A percentile compares a stretch with the other conserved stretches of the same genome.
Conservation (phyloP, 2,329 filamentous ascomycete genomes). For the Botryosphaeria dothidea region DNA sequence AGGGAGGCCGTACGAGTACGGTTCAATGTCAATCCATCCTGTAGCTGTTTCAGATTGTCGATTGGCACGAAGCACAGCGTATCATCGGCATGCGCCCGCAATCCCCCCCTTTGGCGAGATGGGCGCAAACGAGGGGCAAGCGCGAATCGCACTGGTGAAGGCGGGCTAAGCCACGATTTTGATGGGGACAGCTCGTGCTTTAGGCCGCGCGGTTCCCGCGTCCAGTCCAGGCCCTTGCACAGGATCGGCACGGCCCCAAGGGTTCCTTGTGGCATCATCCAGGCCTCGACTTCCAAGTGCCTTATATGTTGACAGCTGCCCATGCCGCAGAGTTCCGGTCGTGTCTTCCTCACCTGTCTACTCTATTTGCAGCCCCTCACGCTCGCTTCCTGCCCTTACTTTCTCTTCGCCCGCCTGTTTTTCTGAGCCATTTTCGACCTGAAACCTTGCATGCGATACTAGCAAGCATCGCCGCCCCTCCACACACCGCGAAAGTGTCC, state of each 20-base stretch:
- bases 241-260: constrained; percentile 9
- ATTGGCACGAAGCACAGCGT: constrained; percentile 8
- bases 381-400: constrained; percentile 12
- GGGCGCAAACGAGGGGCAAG: constrained; percentile 15
- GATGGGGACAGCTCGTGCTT: constrained; percentile 16
- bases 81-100: constrained; percentile 8
- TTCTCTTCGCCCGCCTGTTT: background rate
- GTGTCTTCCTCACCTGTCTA: background rate
- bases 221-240: constrained; percentile 4
- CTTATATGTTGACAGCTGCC: constrained; percentile 14
- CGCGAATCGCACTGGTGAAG: background rate
- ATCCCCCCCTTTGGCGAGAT: constrained; percentile 7
- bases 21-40: background rate
- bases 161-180: constrained; percentile 15
- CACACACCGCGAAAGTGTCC: constrained; percentile 15
- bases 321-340: constrained; percentile 13
- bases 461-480: constrained; percentile 12
- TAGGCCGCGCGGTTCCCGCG: constrained; percentile 17
- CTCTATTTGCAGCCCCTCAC: constrained; percentile 6
- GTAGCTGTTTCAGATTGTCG: constrained; percentile 17
- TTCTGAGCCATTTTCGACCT: background rate
- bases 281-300: constrained; percentile 1
- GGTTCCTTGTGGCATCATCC: constrained; percentile 16
- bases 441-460: constrained; percentile 17
- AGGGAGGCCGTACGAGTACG: background rate